Evolutionary conservation across 1,139 yeast genomes (phyloP), one percentile per base, ranked within the genome.

Genomic region (Debaryomyces psychrophilus): DNA sequence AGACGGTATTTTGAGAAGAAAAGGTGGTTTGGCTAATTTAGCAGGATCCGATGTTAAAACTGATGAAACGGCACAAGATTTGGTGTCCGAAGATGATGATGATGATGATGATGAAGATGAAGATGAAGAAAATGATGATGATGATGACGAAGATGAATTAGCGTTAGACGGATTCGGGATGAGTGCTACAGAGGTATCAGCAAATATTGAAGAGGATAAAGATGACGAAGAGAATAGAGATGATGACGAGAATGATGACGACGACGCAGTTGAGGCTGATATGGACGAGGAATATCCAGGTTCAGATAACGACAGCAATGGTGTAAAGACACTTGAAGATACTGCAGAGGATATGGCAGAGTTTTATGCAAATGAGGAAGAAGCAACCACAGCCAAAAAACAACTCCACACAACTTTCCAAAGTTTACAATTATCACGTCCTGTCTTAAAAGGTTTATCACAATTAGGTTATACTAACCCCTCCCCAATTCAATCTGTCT

Each of bases 401-500:
- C 73, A 70, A 40, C 56, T 76, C 1, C 89, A 86, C 60, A 72
- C 75, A 38, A 79, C 85, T 6, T 95, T 93, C 71, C 87, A 86
- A 58, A 74, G 87, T 1, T 72, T 93, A 46, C 85, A 89, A 45
- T 76, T 93, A 35, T 90, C 98, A 0, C 82, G 99, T 60, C 99
- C 99, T 0, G 82, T 93, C 2, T 72, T 92, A 52, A 87, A 88
- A 59, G 96, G 96, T 37, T 71, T 95, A 45, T 76, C 88, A 8
- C 83, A 83, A 22, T 73, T 95, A 40, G 96, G 96, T 3, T 95
- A 92, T 64, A 65, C 84, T 9, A 79, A 79, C 43, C 99, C 99
- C 11, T 87, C 97, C 0, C 96, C 97, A 12, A 89, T 95, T 71
- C 99, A 93, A 71, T 77, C 93, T 47, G 90, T 97, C 1, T 83